A percentile compares a stretch with the other conserved stretches of the same genome.
Conservation (phyloP, 805 yeast genomes). For the Candida bentonensis region DNA sequence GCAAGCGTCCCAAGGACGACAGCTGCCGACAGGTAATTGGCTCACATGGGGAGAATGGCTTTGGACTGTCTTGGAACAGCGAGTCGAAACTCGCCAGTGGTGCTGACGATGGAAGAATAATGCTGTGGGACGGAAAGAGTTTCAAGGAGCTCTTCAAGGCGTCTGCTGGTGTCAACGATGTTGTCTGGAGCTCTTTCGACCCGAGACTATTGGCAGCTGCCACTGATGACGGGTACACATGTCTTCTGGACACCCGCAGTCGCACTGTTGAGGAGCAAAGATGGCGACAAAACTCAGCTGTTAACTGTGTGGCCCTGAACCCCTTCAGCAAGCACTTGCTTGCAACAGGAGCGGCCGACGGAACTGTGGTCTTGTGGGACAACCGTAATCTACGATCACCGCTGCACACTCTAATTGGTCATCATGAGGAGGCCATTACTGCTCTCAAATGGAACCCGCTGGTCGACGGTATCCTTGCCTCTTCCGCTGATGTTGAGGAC, state of each 20-base stretch:
- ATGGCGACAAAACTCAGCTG: constrained; percentile 39
- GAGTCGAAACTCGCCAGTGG: constrained; percentile 42
- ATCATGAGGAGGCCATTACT: constrained; percentile 57
- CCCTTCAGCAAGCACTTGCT: constrained; percentile 38
- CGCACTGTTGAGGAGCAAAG: constrained; percentile 15
- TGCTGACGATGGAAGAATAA: constrained; percentile 52
- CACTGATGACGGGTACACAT: constrained; percentile 42
- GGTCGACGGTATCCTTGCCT: constrained; percentile 61
- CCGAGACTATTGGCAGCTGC: constrained; percentile 49
- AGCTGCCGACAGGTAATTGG: background rate
- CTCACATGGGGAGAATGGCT: constrained; percentile 51
- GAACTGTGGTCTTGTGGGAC: constrained; percentile 57
- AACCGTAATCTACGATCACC: constrained; percentile 47
- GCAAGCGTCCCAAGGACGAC: background rate
- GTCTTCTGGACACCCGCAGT: background rate
- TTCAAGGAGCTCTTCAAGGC: background rate
- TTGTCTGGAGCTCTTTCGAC: constrained; percentile 40
- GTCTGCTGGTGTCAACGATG: constrained; percentile 49
- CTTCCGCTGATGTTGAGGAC: constrained; percentile 52
- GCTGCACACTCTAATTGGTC: constrained; percentile 49
- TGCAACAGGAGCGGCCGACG: constrained; percentile 66
- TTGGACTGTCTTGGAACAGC: constrained; percentile 55
- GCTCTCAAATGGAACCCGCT: constrained; percentile 66
- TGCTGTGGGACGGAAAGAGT: constrained; percentile 43
- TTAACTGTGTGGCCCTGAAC: constrained; percentile 57